Evolutionary conservation across 768 basidiomycete species (phyloP), one percentile per base, ranked within the genome.

Genomic region (Boletus rubroflammeus): DNA sequence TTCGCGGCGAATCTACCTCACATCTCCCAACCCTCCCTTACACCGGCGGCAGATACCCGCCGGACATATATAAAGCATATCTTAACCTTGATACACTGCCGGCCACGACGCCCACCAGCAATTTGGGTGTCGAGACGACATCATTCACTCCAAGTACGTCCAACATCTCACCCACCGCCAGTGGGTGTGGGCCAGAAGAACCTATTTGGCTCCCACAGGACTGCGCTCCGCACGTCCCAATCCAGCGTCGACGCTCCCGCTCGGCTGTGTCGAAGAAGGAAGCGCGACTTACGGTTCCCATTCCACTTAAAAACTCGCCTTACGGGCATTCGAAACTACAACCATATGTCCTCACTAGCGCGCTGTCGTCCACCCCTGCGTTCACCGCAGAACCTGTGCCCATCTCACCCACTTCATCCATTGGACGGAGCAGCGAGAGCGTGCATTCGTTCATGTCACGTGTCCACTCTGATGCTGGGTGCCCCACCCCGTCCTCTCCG

Each of bases 211-310:
- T 34, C 23, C 47, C 59, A 6, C 53, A 53, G 26, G 56, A 54
- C 36, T 26, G 25, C 48, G 39, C 42, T 38, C 49, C 50, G 25
- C 40, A 40, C n/a, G 11, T 60, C 32, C 58, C 67, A 29, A 59
- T 72, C 17, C 69, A 71, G 43, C 69, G 69, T 50, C 57, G 71
- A 51, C 69, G 69, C 43, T 71, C 69, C 13, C 69, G 66, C 38
- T 71, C 69, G 35, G 69, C 69, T 41, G 62, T 70, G 34, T 72
- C 67, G 28, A 65, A 67, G 21, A 68, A 59, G 53, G 71, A 69
- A 64, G 69, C 62, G 5, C 65, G 65, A 44, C 54, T 57, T 47
- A 63, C 58, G 29, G 32, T 61, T 26, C 61, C 71, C 44, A 50
- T 55, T 41, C 58, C 56, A 53, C 60, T 52, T n/a, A 65, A 56